Base-by-base conservation (phyloP, 148 eudicot species). In the Rhododendron vialii region DNA sequence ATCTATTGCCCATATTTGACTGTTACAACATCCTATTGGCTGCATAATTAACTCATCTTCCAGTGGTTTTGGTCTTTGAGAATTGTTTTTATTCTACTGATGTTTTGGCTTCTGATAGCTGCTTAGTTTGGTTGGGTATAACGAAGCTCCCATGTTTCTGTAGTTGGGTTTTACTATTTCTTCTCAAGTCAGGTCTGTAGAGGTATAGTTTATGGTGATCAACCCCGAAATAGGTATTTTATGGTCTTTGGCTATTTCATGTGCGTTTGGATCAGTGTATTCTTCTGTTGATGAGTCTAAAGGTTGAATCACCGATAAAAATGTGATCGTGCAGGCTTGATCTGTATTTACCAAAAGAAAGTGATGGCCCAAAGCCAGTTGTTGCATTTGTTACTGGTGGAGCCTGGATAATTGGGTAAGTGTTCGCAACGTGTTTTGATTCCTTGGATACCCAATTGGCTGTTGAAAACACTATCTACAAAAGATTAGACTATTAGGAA, bases 331-430 rank as follows among this genome's bases (percentile, higher is more conserved):
- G 89, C 92, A 93, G 95, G 92, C 94, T 93, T 61, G 95, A 93
- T 92, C 89, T 93, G 41, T 93, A 92, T 86, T 85, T 93, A 71
- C 95, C 95, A 36, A 90, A 91, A 92, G 83, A 88, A 84, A 83
- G 63, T 51, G 84, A 89, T 81, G 90, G 94, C 76, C 92, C 89
- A 61, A 92, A 90, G 88, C 95, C 95, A 83, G 95, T 93, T 67
- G 92, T 93, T 85, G 94, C 95, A 81, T 93, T 93, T 89, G 86
- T 93, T 69, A 93, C 95, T 61, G 95, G 95, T 86, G 95, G 95
- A 86, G 95, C 95, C 77, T 93, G 95, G 95, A 92, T 93, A 28
- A 90, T 93, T 80, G 95, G 95, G 95, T 93, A 80, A 85, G 93
- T 88, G 36, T 36, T 86, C 38, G 5, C 67, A 41, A 38, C 17